Conservation (phyloP, 306 rosid species). For the Trifolium repens region DNA sequence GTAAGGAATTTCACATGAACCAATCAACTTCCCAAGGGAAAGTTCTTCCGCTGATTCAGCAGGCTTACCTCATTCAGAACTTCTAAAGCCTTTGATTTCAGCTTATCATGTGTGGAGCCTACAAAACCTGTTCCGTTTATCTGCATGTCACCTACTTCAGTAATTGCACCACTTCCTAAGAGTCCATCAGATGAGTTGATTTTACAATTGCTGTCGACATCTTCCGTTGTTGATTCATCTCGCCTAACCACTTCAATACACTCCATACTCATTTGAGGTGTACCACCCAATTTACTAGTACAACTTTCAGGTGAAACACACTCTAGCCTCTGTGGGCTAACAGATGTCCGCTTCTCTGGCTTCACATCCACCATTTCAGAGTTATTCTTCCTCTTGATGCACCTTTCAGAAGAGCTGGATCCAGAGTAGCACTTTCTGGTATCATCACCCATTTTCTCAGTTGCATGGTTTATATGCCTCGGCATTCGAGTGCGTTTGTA, state of each 20-base stretch:
- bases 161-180: slow-evolving; percentile 46
- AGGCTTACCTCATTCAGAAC: slow-evolving; percentile 58
- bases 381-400: slow-evolving; percentile 73
- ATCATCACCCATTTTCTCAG: slow-evolving; percentile 56
- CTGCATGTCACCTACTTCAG: slow-evolving; percentile 37
- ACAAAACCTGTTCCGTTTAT: slow-evolving; percentile 41
- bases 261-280: slow-evolving; percentile 51
- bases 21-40: slow-evolving; percentile 42
- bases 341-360: slow-evolving; percentile 59
- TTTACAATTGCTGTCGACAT: slow-evolving; percentile 48
- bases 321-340: slow-evolving; percentile 64
- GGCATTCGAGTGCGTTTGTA: slow-evolving; percentile 65
- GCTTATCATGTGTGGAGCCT: slow-evolving; percentile 45
- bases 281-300: slow-evolving; percentile 55
- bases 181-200: slow-evolving; percentile 51
- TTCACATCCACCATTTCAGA: slow-evolving; percentile 50
- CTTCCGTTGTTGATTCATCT: slow-evolving; percentile 46
- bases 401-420: slow-evolving; percentile 62
- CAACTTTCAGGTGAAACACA: slow-evolving; percentile 54
- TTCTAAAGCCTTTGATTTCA: slow-evolving; percentile 38
- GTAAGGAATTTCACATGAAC: slow-evolving; percentile 58
- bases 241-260: slow-evolving; percentile 44
- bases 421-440: slow-evolving; percentile 53
- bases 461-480: slow-evolving; percentile 56
- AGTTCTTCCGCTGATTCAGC: slow-evolving; percentile 57